Evolutionary conservation across 2,329 filamentous ascomycete genomes (phyloP).

Genomic region (Arthrobotrys musiformis): DNA sequence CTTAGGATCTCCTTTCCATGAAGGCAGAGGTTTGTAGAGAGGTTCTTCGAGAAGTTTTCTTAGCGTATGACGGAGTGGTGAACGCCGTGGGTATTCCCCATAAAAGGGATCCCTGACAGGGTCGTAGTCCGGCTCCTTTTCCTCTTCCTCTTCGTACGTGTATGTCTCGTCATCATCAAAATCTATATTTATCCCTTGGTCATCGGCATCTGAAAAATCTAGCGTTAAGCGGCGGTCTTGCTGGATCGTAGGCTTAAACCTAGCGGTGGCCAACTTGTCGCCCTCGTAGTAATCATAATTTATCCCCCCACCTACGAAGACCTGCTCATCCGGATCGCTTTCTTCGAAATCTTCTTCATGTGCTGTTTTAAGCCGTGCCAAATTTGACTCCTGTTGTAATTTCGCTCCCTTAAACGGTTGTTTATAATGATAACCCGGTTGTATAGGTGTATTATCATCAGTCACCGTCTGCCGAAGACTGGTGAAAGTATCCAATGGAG

Average conservation of each 20-base stretch:
- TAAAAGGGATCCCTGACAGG: conserved; percentile 8
- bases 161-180: not conserved
- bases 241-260: not conserved
- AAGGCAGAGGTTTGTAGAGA: conserved; percentile 6
- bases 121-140: conserved; percentile 5
- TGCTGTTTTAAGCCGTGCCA: conserved; percentile 4
- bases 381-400: not conserved
- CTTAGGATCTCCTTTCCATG: not conserved
- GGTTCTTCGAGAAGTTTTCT: conserved; percentile 10
- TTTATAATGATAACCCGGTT: not conserved
- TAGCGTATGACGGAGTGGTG: not conserved
- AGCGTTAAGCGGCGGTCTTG: not conserved
- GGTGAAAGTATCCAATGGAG: not conserved
- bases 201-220: not conserved
- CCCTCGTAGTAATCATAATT: not conserved
- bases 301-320: not conserved
- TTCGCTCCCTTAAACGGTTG: not conserved
- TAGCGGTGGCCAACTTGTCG: not conserved
- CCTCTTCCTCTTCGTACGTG: no score
- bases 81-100: not conserved
- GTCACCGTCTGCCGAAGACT: not conserved
- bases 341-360: not conserved
- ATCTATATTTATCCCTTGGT: conserved; percentile 5
- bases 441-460: not conserved
- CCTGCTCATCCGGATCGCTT: not conserved